Evolutionary conservation across 192 early-diverging fungal species (phyloP).

Genomic region (Coemansia pectinata): DNA sequence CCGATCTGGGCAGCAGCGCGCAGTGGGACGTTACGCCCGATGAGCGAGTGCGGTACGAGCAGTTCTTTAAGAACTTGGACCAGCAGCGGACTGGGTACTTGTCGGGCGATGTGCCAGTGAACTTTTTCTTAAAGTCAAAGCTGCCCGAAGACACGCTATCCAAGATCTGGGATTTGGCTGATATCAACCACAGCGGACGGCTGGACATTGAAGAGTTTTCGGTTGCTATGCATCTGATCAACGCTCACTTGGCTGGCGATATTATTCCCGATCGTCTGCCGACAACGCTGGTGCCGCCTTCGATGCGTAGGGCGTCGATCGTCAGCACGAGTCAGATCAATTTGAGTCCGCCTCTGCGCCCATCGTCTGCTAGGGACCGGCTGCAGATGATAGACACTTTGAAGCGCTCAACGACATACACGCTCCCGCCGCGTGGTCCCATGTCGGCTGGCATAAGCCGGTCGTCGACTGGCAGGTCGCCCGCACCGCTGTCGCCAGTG

Average conservation of each 20-base stretch:
- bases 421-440: conserved; percentile 17
- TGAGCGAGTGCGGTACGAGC: conserved; percentile 73
- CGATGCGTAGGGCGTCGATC: conserved; percentile 38
- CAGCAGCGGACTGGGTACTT: conserved; percentile 61
- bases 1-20: conserved; percentile 23
- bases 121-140: conserved; percentile 80
- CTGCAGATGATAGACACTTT: conserved; percentile 23
- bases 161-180: conserved; percentile 79
- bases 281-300: conserved; percentile 49
- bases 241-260: conserved; percentile 58
- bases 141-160: conserved; percentile 68
- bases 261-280: conserved; percentile 57
- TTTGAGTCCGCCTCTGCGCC: conserved; percentile 34
- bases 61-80: conserved; percentile 79
- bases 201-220: conserved; percentile 75
- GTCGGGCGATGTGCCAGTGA: conserved; percentile 69
- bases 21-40: conserved; percentile 76
- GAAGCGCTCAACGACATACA: conserved; percentile 39
- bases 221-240: conserved; percentile 79
- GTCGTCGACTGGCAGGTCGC: conserved; percentile 25
- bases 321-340: conserved; percentile 40
- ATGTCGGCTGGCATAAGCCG: conserved; percentile 24
- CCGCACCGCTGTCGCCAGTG: conserved; percentile 28
- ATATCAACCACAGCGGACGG: conserved; percentile 61
- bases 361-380: conserved; percentile 21